Base-by-base conservation (phyloP, 2,329 filamentous ascomycete genomes). In the Fusarium scirpi region DNA sequence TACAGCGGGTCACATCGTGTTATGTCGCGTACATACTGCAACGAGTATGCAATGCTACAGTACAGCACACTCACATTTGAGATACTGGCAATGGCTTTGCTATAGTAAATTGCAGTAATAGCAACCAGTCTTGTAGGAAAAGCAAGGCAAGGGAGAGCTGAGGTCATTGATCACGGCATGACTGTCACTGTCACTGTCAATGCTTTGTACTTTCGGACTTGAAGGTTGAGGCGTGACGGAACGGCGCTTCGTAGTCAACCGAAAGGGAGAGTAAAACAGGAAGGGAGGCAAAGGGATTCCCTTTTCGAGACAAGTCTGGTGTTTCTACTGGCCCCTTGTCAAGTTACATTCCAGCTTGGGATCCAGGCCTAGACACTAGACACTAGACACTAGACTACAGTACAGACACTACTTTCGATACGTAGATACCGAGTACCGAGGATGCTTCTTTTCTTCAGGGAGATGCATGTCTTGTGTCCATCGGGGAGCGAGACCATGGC, bases 301-400 rank as follows among this genome's bases (percentile, higher is more conserved):
- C 47, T 58, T 40, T 59, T 43, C 5, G 25, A 44, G 38, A 45
- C 32, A 44, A 61, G 24, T n/a, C 47, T 52, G 45, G 24, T 32
- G n/a, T 40, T 29, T 51, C 47, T 58, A 30, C 66, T 62, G 44
- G 48, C 40, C 25, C 52, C 45, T 58, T 62, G 22, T 40, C 34
- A 30, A 20, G 29, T 25, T 38, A 13, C 53, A 49, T 52, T 46
- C 51, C 53, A 51, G 48, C 20, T 41, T 30, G 32, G 64, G 40
- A 62, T 65, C 58, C 67, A 41, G 49, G 51, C 67, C 64, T 20
- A 65, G 58, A 56, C 41, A 65, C 29, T 24, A 38, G 58, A 56
- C 41, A 65, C 29, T 24, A 38, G 58, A 53, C 41, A 65, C 29
- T 24, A 38, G 18, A 53, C 46, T 46, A 40, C 24, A 43, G 46